phyloP scores from a whole-genome alignment of 331 rosid species.

The Quercus phellos region DNA sequence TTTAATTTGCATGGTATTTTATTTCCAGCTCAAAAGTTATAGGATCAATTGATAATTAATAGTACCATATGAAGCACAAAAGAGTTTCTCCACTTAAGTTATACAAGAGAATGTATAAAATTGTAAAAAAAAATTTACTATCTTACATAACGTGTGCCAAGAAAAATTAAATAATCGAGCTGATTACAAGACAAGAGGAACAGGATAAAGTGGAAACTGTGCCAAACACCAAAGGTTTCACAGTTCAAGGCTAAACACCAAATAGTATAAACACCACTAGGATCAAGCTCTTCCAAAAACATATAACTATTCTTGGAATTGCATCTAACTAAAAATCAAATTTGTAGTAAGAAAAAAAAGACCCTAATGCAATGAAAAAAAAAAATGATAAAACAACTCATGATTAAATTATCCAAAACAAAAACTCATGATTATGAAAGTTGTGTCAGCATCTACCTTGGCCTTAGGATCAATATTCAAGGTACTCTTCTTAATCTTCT shows the following conservation, averaged over 20 bases:
- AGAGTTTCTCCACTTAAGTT: neutral
- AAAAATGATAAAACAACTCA: conserved; percentile 34
- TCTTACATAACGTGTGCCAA: neutral
- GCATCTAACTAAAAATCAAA: neutral
- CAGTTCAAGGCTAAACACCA: neutral
- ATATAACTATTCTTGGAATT: neutral
- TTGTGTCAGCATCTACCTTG: conserved; percentile 21
- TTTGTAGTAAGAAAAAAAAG: neutral
- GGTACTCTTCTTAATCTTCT: conserved; percentile 30
- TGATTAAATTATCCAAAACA: conserved; percentile 11
- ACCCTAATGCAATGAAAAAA: neutral
- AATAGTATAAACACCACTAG: neutral
- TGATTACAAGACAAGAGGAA: neutral
- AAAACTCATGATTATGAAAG: conserved; percentile 49
- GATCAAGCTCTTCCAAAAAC: neutral
- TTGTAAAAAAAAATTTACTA: neutral
- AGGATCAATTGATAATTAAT: neutral
- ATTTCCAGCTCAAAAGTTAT: neutral
- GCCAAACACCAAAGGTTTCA: neutral
- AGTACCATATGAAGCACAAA: neutral
- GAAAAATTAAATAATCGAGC: neutral
- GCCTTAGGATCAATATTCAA: conserved; percentile 27
- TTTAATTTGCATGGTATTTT: neutral
- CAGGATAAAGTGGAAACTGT: neutral
- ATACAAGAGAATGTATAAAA: neutral